Percentiles rank a stretch among this genome's conserved stretches.
Evolutionary conservation across 2,329 filamentous ascomycete genomes (phyloP).

Genomic region (Aspergillus sp.): DNA sequence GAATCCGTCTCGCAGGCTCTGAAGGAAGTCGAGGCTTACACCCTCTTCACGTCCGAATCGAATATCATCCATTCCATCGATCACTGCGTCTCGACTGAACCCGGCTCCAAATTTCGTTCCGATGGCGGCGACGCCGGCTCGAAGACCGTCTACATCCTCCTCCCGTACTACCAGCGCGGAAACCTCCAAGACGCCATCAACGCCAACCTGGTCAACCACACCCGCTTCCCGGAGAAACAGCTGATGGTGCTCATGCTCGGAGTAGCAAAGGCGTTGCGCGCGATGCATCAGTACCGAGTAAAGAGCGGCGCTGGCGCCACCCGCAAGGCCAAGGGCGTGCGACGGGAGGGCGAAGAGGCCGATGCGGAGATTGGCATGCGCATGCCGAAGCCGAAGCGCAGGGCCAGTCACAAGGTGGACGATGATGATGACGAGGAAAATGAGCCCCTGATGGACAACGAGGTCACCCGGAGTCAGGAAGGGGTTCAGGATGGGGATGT

Average conservation of each 20-base stretch:
- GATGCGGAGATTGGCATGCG: conserved; percentile 46
- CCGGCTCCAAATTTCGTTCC: conserved; percentile 52
- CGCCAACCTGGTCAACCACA: conserved; percentile 94
- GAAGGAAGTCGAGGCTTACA: conserved; percentile 96
- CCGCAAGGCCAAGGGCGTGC: conserved; percentile 55
- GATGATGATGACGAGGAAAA: conserved; percentile 71
- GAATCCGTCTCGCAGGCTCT: conserved; percentile 93
- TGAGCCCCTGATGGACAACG: conserved; percentile 77
- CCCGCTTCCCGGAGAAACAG: conserved; percentile 79
- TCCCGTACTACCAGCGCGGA: conserved; percentile 92
- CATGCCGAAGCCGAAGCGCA: conserved; percentile 38
- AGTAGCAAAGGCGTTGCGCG: conserved; percentile 80
- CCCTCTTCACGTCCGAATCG: conserved; percentile 75
- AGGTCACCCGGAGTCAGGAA: conserved; percentile 66
- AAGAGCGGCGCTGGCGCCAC: conserved; percentile 54
- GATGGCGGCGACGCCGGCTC: conserved; percentile 61
- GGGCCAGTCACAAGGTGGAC: conserved; percentile 42
- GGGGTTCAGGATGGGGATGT: conserved; percentile 67
- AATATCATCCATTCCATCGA: conserved; percentile 87
- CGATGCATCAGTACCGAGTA: conserved; percentile 87
- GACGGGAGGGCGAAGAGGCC: conserved; percentile 55
- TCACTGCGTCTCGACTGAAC: conserved; percentile 75
- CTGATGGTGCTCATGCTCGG: conserved; percentile 90
- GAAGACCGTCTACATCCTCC: conserved; percentile 94
- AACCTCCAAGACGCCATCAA: conserved; percentile 99